Base-by-base conservation (phyloP, 768 basidiomycete genomes). In the Boletus tomentosulus region DNA sequence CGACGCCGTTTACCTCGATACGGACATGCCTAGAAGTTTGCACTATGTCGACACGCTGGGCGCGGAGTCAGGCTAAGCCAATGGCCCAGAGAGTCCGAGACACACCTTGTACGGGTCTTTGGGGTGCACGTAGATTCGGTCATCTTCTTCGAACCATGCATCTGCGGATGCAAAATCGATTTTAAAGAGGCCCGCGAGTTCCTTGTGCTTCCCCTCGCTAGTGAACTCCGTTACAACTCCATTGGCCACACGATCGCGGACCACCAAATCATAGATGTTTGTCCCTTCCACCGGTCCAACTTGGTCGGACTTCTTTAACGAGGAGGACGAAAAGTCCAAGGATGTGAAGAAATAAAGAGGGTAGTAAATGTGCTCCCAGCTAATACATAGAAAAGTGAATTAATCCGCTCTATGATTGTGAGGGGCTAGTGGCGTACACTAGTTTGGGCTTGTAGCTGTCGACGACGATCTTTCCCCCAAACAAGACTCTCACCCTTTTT, bases 81-180 rank as follows among this genome's bases (percentile, higher is more conserved):
- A 5, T 15, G 3, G 4, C 3, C 10, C 10, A 10, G 11, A 41
- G 7, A 11, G 15, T 19, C 25, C 12, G 1, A 2, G 27, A n/a
- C 54, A 43, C 3, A 84, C 85, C 75, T 87, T 86, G 68, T 84
- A 87, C 1, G 84, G 84, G 63, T 87, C 84, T 59, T 81, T 85
- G 8, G 83, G 80, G 55, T 87, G 85, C 2, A 75, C 71, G 53
- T 74, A 81, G 31, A 86, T 76, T 51, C 79, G 66, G 46, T 87
- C 83, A 46, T 85, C 84, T 62, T 86, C 84, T 69, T 86, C 84
- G 48, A 85, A 83, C 85, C 85, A 86, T 3, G 76, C 76, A 56
- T 84, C 84, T 61, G 78, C 76, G 16, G 74, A 75, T 13, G 67
- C 66, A 49, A 83, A 84, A 12, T 64, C 62, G 54, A 87, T 62